Conservation (phyloP, 495 filamentous ascomycete genomes). For the Lophium mytilinum region DNA sequence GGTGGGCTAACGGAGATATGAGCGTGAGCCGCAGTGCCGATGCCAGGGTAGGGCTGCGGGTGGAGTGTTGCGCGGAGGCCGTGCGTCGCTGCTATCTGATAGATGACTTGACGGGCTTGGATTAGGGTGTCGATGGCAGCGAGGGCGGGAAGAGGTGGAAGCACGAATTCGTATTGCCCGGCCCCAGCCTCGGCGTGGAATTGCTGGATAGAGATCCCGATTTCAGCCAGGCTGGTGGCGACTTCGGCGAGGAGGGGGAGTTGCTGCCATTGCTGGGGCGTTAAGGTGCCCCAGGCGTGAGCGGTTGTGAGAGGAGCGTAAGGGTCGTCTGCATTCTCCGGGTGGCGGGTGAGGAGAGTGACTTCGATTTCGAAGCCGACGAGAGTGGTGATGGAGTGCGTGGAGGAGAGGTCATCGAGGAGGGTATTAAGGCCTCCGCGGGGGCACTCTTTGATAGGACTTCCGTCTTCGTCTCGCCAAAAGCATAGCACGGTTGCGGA, state of each 20-base stretch:
- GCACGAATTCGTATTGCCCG: conserved; percentile 77
- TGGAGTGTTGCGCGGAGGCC: conserved; percentile 66
- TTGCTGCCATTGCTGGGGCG: conserved; percentile 45
- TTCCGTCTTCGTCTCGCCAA: conserved; percentile 52
- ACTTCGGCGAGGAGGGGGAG: conserved; percentile 59
- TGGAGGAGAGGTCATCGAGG: conserved; percentile 23
- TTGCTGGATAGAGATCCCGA: conserved; percentile 61
- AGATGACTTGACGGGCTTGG: conserved; percentile 62
- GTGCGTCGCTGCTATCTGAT: conserved; percentile 47
- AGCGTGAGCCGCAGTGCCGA: conserved; percentile 59
- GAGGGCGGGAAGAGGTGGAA: conserved; percentile 56
- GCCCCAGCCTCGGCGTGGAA: conserved; percentile 69
- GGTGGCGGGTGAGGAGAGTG: conserved; percentile 47
- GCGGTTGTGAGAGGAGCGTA: conserved; percentile 30
- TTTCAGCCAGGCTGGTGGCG: conserved; percentile 44
- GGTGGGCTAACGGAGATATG: conserved; percentile 53
- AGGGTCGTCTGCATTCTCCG: conserved; percentile 26
- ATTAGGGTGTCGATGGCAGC: conserved; percentile 65
- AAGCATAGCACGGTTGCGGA: conserved; percentile 36
- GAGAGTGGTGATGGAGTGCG: conserved; percentile 45
- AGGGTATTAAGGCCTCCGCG: conserved; percentile 32
- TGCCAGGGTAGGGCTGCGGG: conserved; percentile 58
- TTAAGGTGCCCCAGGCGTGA: conserved; percentile 58
- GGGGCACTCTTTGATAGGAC: conserved; percentile 44
- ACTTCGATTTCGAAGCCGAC: conserved; percentile 83